A percentile compares a stretch with the other conserved stretches of the same genome.
These are phyloP conservation scores for Plectosphaerella cucumerina DNA, from an alignment of 2,329 filamentous ascomycete species.

Conservation along the genomic window DNA sequence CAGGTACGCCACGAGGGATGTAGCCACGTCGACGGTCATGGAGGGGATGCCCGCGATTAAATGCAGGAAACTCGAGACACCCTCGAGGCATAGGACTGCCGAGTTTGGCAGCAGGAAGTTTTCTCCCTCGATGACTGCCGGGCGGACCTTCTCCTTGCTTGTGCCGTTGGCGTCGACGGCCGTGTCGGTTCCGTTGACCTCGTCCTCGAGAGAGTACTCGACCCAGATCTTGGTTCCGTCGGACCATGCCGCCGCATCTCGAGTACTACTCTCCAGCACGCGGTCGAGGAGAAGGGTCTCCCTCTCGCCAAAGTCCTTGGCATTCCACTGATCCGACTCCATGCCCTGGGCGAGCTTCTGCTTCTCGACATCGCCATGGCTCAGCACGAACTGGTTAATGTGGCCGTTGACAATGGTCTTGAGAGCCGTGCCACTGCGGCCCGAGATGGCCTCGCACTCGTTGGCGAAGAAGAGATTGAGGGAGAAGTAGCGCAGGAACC, in stretches of 20 bases:
- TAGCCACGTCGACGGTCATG: slow-evolving; percentile 79
- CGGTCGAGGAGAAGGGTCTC: slow-evolving; percentile 57
- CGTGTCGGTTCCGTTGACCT: slow-evolving; percentile 8
- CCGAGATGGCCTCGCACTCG: slow-evolving; percentile 81
- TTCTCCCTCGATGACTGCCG: slow-evolving; percentile 78
- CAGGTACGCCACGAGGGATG: slow-evolving; percentile 77
- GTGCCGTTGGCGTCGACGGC: slow-evolving; percentile 35
- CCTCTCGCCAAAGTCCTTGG: slow-evolving; percentile 66
- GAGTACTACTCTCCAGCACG: slow-evolving; percentile 66
- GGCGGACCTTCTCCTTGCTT: slow-evolving; percentile 61
- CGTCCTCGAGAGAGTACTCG: slow-evolving; percentile 11
- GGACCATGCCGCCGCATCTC: slow-evolving; percentile 64
- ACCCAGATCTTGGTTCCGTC: slow-evolving; percentile 57
- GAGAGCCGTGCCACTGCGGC: slow-evolving; percentile 68
- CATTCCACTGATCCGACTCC: slow-evolving; percentile 77
- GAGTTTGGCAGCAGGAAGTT: slow-evolving; percentile 83
- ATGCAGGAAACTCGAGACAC: slow-evolving; percentile 77
- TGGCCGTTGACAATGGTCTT: slow-evolving; percentile 79
- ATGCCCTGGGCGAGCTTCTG: slow-evolving; percentile 72
- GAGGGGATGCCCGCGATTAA: slow-evolving; percentile 82
- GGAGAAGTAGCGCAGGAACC: slow-evolving; percentile 78
- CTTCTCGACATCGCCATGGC: slow-evolving; percentile 66
- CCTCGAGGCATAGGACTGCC: slow-evolving; percentile 74
- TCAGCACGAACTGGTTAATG: slow-evolving; percentile 74
- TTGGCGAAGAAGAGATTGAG: slow-evolving; percentile 80